Percentiles rank a stretch among this genome's conserved stretches.
These are phyloP conservation scores for Neospermospora avenae DNA, from an alignment of 2,329 filamentous ascomycete genomes.

Conservation along the genomic window DNA sequence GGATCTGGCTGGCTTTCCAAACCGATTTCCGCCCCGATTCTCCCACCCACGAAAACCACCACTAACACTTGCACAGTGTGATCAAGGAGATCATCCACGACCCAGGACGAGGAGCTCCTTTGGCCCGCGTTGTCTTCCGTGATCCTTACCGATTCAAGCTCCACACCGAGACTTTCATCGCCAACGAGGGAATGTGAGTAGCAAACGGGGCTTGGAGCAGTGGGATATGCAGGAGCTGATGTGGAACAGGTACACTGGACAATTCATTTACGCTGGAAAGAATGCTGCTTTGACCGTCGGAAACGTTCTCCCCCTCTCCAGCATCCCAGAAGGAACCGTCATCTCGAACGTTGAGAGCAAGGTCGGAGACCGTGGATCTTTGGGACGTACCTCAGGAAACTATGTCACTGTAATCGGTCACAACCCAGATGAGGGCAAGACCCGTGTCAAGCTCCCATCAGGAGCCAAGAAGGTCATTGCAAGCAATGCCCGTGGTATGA, in stretches of 20 bases:
- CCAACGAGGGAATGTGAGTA: constrained; percentile 94
- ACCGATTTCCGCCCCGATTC: not conserved
- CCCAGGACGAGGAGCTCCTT: constrained; percentile 86
- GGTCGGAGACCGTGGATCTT: constrained; percentile 90
- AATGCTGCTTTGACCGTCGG: constrained; percentile 94
- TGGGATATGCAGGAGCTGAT: not conserved
- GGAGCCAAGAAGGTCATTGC: constrained; percentile 99
- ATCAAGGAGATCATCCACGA: constrained; percentile 97
- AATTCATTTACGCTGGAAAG: constrained; percentile 99
- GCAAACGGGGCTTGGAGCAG: not conserved
- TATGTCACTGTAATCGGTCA: constrained; percentile 98
- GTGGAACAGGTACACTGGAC: constrained; percentile 99
- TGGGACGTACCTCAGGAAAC: constrained; percentile 97
- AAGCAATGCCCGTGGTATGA: constrained; percentile 93
- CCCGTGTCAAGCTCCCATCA: constrained; percentile 97
- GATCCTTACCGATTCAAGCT: constrained; percentile 98
- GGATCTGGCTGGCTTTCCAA: not conserved
- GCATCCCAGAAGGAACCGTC: constrained; percentile 98
- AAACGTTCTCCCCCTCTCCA: constrained; percentile 92
- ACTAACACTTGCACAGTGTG: constrained; percentile 68
- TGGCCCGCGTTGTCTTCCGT: constrained; percentile 92
- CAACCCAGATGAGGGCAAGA: constrained; percentile 99
- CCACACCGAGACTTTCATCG: constrained; percentile 98
- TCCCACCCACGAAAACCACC: not conserved
- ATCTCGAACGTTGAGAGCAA: constrained; percentile 99